Conservation (phyloP, 75 land plant genomes). For the Azolla pinnata region DNA sequence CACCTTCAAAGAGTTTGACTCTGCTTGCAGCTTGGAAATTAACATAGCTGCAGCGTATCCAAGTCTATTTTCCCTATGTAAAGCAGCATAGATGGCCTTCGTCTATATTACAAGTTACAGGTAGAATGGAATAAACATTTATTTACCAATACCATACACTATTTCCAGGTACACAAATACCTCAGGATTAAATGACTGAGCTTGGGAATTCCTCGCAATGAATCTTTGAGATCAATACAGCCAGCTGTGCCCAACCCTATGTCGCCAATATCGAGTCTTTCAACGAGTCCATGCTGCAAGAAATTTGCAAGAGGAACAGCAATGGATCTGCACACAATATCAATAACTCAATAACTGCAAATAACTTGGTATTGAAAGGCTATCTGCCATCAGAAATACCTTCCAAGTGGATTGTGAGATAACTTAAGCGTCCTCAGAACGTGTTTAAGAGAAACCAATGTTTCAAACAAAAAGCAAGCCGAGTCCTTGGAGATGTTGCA, state of each 20-base stretch:
- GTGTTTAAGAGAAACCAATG: background rate
- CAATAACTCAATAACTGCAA: background rate
- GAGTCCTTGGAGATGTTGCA: background rate
- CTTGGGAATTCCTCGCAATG: slow-evolving; percentile 10
- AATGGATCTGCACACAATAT: slow-evolving; percentile 32
- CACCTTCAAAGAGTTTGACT: background rate
- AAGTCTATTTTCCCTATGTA: slow-evolving; percentile 45
- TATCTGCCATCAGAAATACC: no score
- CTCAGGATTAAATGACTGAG: slow-evolving; percentile 53
- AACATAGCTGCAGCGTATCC: slow-evolving; percentile 39
- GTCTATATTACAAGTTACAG: background rate
- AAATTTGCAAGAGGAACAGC: slow-evolving; percentile 46
- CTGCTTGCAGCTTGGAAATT: slow-evolving; percentile 19
- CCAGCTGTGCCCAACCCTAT: slow-evolving; percentile 59
- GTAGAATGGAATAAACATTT: no score
- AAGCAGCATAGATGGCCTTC: background rate
- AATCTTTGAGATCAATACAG: slow-evolving; percentile 31
- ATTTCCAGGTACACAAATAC: slow-evolving; percentile 17
- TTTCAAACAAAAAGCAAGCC: background rate
- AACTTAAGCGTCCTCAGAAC: background rate
- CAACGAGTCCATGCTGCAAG: slow-evolving; percentile 19
- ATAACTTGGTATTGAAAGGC: background rate
- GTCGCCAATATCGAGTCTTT: slow-evolving; percentile 46
- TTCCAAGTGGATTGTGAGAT: background rate
- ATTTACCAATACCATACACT: background rate